These are phyloP conservation scores for Barnettozyma hawaiiensis DNA, from an alignment of 1,139 yeast species.

Conservation along the genomic window DNA sequence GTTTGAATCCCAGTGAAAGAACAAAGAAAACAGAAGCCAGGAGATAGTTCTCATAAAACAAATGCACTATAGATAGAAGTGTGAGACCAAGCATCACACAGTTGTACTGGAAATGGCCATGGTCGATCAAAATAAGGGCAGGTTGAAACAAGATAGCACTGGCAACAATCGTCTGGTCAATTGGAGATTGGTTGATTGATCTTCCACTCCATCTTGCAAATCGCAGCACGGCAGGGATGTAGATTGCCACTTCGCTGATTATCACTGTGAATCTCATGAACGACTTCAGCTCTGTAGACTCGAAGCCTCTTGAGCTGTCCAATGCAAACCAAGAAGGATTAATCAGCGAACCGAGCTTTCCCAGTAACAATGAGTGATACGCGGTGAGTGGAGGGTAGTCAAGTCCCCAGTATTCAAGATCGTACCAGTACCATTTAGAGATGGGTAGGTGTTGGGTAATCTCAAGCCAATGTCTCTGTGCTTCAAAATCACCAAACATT, in stretches of 20 bases:
- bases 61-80: conserved; percentile 58
- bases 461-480: conserved; percentile 98
- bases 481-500: conserved; percentile 93
- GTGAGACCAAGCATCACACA: conserved; percentile 90
- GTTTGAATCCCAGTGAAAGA: conserved; percentile 76
- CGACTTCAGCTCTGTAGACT: conserved; percentile 58
- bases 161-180: conserved; percentile 72
- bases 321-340: conserved; percentile 73
- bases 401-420: conserved; percentile 89
- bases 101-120: conserved; percentile 96
- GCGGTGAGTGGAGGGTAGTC: conserved; percentile 98
- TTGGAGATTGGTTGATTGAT: conserved; percentile 43
- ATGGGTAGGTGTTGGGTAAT: conserved; percentile 73
- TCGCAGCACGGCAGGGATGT: conserved; percentile 75
- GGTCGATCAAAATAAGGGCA: conserved; percentile 76
- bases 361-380: conserved; percentile 78
- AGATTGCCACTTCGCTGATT: conserved; percentile 65
- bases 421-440: conserved; percentile 80
- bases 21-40: conserved; percentile 80
- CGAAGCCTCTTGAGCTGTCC: conserved; percentile 69
- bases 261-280: conserved; percentile 82
- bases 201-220: conserved; percentile 65
- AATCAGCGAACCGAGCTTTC: conserved; percentile 60
- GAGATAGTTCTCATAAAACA: conserved; percentile 57
- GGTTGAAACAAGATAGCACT: conserved; percentile 80